Evolutionary conservation across 257 asterid species (phyloP).

Genomic region (Solanum sitiens): DNA sequence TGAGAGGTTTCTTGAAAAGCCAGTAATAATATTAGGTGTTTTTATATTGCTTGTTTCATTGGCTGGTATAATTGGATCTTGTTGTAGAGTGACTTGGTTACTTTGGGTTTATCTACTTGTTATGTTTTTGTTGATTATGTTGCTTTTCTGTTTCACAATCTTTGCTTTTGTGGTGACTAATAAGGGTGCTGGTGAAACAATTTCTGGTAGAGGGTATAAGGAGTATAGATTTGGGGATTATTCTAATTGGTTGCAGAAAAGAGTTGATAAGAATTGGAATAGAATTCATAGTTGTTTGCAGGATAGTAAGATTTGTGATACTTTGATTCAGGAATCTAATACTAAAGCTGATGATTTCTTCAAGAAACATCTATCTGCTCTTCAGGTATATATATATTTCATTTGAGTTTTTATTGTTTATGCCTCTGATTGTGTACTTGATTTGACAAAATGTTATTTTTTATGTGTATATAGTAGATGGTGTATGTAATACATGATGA

Average conservation of each 20-base stretch:
- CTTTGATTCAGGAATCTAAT: slow-evolving; percentile 23
- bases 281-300: slow-evolving; percentile 58
- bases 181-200: slow-evolving; percentile 63
- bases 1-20: slow-evolving; percentile 68
- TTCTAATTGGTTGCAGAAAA: slow-evolving; percentile 76
- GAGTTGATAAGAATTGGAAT: slow-evolving; percentile 54
- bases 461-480: neutral
- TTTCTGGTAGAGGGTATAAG: slow-evolving; percentile 58
- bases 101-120: slow-evolving; percentile 69
- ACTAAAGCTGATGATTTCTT: slow-evolving; percentile 26
- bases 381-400: slow-evolving; percentile 42
- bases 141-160: slow-evolving; percentile 65
- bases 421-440: neutral
- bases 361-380: slow-evolving; percentile 44
- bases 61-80: slow-evolving; percentile 77
- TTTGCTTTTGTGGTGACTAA: slow-evolving; percentile 91
- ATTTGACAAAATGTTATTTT: neutral
- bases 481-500: neutral
- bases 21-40: slow-evolving; percentile 65
- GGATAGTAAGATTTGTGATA: slow-evolving; percentile 59
- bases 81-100: slow-evolving; percentile 71
- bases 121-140: slow-evolving; percentile 66
- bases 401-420: neutral
- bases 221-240: slow-evolving; percentile 84
- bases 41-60: slow-evolving; percentile 62